These are phyloP conservation scores for Calonectria pteridis DNA, from an alignment of 2,329 filamentous ascomycete species.

Conservation along the genomic window DNA sequence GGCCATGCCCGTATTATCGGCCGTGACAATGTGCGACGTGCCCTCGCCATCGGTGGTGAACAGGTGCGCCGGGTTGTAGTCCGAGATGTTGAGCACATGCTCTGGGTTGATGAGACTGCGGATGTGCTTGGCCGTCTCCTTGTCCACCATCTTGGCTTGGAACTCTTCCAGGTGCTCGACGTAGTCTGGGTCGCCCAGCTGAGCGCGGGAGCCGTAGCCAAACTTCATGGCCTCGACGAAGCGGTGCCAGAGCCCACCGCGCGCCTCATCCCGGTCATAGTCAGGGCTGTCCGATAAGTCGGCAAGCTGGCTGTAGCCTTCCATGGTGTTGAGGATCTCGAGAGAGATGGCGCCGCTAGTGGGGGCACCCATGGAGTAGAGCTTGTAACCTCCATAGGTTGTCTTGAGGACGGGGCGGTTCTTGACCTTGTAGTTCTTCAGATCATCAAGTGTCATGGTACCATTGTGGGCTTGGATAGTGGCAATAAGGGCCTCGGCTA, in stretches of 20 bases:
- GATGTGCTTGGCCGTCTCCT: conserved; percentile 69
- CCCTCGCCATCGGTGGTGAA: conserved; percentile 76
- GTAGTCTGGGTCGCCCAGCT: conserved; percentile 86
- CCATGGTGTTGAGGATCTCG: conserved; percentile 83
- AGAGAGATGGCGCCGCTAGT: conserved; percentile 83
- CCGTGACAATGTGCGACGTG: conserved; percentile 79
- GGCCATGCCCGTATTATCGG: conserved; percentile 80
- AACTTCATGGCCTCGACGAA: conserved; percentile 92
- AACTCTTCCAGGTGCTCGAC: conserved; percentile 72
- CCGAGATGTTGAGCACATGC: conserved; percentile 76
- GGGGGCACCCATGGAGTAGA: conserved; percentile 79
- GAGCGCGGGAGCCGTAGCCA: conserved; percentile 83
- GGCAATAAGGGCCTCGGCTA: conserved; percentile 79
- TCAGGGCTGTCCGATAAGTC: background rate
- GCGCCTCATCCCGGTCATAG: conserved; percentile 60
- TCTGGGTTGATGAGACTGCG: conserved; percentile 78
- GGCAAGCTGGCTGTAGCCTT: conserved; percentile 71
- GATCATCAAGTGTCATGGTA: conserved; percentile 86
- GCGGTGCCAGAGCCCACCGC: conserved; percentile 81
- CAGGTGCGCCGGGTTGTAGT: conserved; percentile 80
- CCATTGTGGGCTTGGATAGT: conserved; percentile 78
- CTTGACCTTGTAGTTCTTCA: conserved; percentile 78
- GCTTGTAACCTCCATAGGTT: conserved; percentile 76
- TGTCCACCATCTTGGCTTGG: conserved; percentile 76
- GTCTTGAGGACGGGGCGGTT: conserved; percentile 74